Percentiles rank a stretch among this genome's conserved stretches.
Evolutionary conservation across 371 early-diverging fungal species (phyloP).

Genomic region (Vairimorpha apis): DNA sequence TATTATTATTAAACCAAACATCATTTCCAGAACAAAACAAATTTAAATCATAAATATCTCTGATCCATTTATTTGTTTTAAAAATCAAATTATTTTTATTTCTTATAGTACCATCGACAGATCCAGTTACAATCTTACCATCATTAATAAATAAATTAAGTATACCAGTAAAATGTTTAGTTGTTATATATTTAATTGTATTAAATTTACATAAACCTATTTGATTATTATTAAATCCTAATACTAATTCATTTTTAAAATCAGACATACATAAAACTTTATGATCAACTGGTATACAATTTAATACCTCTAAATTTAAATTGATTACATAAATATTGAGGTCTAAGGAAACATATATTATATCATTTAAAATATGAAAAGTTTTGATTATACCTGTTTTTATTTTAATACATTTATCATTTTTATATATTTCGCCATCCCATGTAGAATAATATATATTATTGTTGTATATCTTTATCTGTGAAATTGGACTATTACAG

Average conservation of each 20-base stretch:
- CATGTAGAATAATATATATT: background rate
- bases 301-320: conserved; percentile 14
- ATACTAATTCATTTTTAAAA: background rate
- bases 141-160: conserved; percentile 4
- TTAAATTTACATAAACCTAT: background rate
- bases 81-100: conserved; percentile 5
- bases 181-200: background rate
- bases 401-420: background rate
- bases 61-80: conserved; percentile 32
- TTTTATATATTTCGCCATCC: conserved; percentile 1
- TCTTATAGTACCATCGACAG: conserved; percentile 29
- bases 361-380: background rate
- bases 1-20: conserved; percentile 13
- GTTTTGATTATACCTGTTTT: background rate
- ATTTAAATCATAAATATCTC: conserved; percentile 13
- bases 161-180: conserved; percentile 28
- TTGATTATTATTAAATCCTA: conserved; percentile 19
- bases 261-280: conserved; percentile 30
- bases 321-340: conserved; percentile 9
- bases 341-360: conserved; percentile 26
- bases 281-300: conserved; percentile 6
- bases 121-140: conserved; percentile 26
- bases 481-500: conserved; percentile 2
- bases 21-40: conserved; percentile 31
- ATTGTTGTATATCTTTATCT: background rate